Base-by-base conservation (phyloP, 805 yeast genomes). In the Saccharomyces jurei region DNA sequence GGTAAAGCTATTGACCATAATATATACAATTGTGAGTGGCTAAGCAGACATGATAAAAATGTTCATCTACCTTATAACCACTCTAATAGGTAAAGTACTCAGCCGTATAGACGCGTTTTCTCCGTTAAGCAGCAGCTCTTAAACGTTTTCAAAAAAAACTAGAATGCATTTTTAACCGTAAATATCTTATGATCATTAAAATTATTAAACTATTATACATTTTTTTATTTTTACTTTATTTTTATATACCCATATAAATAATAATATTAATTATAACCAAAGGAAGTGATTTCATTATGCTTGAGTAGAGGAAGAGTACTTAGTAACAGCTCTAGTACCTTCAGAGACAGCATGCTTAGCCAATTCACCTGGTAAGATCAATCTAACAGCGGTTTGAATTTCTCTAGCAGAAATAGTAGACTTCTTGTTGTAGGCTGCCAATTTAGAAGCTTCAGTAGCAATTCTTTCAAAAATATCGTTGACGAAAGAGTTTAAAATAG, bases 281-380 rank as follows among this genome's bases (percentile, higher is more conserved):
- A n/a, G 21, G 21, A 36, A 36, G 44, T 36, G 31, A 50, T 29
- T 46, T 48, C 57, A 53, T 68, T 66, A 74, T 67, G 77, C 77
- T 63, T 68, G 71, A 63, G 75, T 69, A 51, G 77, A 71, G 71
- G 96, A 86, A 69, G 96, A 86, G 83, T 89, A 89, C 81, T 89
- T 89, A 76, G 96, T 88, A 69, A 89, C 96, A 75, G 97, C 96
- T 84, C 96, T 88, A 67, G 96, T 89, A 82, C 97, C 97, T 81
- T 91, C 98, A 69, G 96, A 87, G 69, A 90, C 96, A 71, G 97
- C 97, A 79, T 91, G 97, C 83, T 90, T 90, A 67, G 97, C 96
- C 74, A 91, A 83, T 81, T 91, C 97, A 84, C 97, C 97, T 67
- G 98, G 98, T 69, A 91, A 85, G 77, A 91, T 90, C 72, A 91